A percentile compares a stretch with the other conserved stretches of the same genome.
These are phyloP conservation scores for Chenopodium quinoa DNA, from an alignment of 148 eudicot species.

Conservation along the genomic window DNA sequence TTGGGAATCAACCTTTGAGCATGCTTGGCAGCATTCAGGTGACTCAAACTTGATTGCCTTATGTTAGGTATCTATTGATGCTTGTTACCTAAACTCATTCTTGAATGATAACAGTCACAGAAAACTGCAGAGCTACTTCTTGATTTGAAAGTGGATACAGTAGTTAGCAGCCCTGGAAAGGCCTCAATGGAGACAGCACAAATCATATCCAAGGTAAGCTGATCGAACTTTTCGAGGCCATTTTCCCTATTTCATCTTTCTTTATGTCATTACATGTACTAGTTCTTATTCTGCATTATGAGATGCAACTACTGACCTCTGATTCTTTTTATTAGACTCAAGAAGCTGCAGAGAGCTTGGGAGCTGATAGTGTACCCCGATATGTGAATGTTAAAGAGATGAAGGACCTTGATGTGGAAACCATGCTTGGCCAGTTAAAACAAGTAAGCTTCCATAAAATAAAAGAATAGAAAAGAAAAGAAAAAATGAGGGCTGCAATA, in stretches of 20 bases:
- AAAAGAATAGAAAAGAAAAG: background rate
- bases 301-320: background rate
- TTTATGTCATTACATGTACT: background rate
- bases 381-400: constrained; percentile 69
- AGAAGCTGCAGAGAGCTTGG: constrained; percentile 94
- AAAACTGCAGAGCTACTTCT: constrained; percentile 96
- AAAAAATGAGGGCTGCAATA: background rate
- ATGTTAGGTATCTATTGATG: background rate
- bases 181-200: constrained; percentile 72
- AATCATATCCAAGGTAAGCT: constrained; percentile 60
- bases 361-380: constrained; percentile 84
- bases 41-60: background rate
- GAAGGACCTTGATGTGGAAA: constrained; percentile 52
- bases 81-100: constrained; percentile 13
- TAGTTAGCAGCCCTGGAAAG: constrained; percentile 59
- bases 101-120: constrained; percentile 61
- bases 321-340: constrained; percentile 53
- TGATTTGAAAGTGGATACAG: constrained; percentile 66
- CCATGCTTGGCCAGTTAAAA: constrained; percentile 43
- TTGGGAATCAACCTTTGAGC: constrained; percentile 60
- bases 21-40: constrained; percentile 92
- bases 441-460: constrained; percentile 32
- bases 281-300: background rate
- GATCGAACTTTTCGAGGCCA: background rate
- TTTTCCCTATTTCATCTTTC: background rate